Evolutionary conservation across 257 asterid species (phyloP), one percentile per base, ranked within the genome.

Genomic region (Ilex aquifolium): DNA sequence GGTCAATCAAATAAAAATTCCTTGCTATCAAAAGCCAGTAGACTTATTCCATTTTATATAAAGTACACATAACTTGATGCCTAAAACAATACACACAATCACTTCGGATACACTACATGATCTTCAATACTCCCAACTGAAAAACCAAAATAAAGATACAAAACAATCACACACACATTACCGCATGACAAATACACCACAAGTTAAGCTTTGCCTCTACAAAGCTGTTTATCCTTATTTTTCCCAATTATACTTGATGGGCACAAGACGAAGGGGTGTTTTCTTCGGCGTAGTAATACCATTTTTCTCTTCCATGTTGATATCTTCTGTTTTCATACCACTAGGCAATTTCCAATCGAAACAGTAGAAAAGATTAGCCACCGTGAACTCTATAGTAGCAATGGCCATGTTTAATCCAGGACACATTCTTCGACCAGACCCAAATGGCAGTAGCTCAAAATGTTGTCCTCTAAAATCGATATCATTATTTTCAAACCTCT

Each of bases 371-470:
- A 75, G 65, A 17, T 59, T 75, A 13, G 74, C 80, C 61, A 70
- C 31, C 2, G 59, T 60, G n/a, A 70, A 51, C 64, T 70, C 80
- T 32, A 67, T 32, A 13, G 62, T 53, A 10, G 61, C 63, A 16
- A 59, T 50, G 7, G 74, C 49, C 11, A 14, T 54, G 56, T 17
- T 61, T 42, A 63, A 57, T 13, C 61, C 73, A 0, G 71, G 69
- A 49, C 75, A 62, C 17, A 55, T 21, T 51, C 78, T 59, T 32
- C 72, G 57, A 2, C 80, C 80, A 48, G 61, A 70, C 29, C 80
- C 80, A 46, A 75, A 75, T 14, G 77, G 65, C 62, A 74, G 13
- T 10, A 74, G 60, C 69, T 71, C 77, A 50, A 62, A 71, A 49
- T 75, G 56, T 31, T 29, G 68, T 44, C 80, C 77, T 36, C 63